Evolutionary conservation across 306 rosid genomes (phyloP).

Genomic region (Echinosophora koreensis): DNA sequence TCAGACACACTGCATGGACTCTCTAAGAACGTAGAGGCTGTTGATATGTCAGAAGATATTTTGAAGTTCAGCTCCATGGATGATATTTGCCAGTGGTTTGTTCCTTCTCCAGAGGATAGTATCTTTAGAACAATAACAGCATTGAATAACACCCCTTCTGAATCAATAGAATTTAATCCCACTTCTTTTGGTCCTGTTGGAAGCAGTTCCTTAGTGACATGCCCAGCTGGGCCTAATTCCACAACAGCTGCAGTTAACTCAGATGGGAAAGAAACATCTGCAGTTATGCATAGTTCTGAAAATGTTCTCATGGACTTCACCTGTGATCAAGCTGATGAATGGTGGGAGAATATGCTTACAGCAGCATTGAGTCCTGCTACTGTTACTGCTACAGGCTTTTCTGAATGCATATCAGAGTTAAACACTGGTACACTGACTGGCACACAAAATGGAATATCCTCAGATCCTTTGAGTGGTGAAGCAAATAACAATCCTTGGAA

Average conservation of each 20-base stretch:
- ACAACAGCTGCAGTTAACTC: constrained; percentile 42
- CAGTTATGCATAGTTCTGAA: constrained; percentile 41
- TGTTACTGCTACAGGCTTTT: constrained; percentile 35
- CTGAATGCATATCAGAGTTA: constrained; percentile 57
- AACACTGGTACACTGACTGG: constrained; percentile 46
- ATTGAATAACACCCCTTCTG: constrained; percentile 52
- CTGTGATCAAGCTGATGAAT: constrained; percentile 46
- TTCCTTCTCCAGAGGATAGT: constrained; percentile 55
- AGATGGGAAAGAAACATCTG: constrained; percentile 48
- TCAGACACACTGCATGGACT: constrained; percentile 43
- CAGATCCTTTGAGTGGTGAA: constrained; percentile 67
- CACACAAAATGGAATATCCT: constrained; percentile 67
- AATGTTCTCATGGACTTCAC: constrained; percentile 51
- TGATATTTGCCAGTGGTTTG: constrained; percentile 72
- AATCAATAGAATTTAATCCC: constrained; percentile 52
- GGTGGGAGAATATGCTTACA: constrained; percentile 57
- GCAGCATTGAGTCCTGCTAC: constrained; percentile 50
- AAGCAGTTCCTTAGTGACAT: constrained; percentile 33
- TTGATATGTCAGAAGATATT: constrained; percentile 51
- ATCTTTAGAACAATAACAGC: constrained; percentile 45
- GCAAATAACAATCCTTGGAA: constrained; percentile 50
- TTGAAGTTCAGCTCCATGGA: constrained; percentile 59
- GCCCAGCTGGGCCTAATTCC: constrained; percentile 46
- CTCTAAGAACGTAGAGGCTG: constrained; percentile 49
- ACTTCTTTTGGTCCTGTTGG: constrained; percentile 51